Base-by-base conservation (phyloP, 176 grass and related monocot genomes). In the Microstegium vimineum region DNA sequence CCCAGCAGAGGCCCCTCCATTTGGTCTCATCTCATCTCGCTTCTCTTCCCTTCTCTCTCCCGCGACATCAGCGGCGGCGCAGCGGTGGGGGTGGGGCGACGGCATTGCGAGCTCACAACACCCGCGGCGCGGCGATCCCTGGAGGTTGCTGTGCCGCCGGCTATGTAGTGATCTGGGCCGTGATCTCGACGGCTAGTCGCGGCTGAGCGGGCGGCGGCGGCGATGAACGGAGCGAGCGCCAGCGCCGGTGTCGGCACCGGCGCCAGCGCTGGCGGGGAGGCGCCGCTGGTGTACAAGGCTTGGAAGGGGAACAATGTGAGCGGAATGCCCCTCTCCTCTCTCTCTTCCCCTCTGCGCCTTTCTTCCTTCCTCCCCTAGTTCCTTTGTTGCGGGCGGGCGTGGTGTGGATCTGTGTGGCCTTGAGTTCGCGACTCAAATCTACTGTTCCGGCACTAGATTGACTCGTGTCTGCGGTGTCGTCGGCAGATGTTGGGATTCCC, bases 281-380 rank as follows among this genome's bases (percentile, higher is more conserved):
- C 57, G 80, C 79, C 61, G 23, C n/a, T 86, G 74, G 84, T 90
- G 46, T 90, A 90, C 84, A 31, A 90, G 88, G 79, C 84, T 47
- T 90, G 88, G 88, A 90, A 90, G 41, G 88, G 88, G 30, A 86
- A 43, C 84, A 90, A 90, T 74, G 88, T 90, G 79, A 90, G 88
- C 68, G 66, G 46, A 73, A 66, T 43, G 78, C 66, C 81, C 36
- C 16, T 26, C 34, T 13, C 37, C 28, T 27, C 28, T 59, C 28
- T 66, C 14, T 28, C 5, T 5, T 22, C 54, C 54, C 65, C 57
- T 72, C 26, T 9, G 4, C 20, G 11, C 47, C 18, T 77, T 4
- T 64, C 9, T 74, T 54, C n/a, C n/a, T n/a, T n/a, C 64, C 8
- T 57, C 69, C 61, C 27, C 9, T 9, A 34, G 2, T 34, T 36